Evolutionary conservation across 495 filamentous ascomycete species (phyloP).

Genomic region (Xylaria castorea): DNA sequence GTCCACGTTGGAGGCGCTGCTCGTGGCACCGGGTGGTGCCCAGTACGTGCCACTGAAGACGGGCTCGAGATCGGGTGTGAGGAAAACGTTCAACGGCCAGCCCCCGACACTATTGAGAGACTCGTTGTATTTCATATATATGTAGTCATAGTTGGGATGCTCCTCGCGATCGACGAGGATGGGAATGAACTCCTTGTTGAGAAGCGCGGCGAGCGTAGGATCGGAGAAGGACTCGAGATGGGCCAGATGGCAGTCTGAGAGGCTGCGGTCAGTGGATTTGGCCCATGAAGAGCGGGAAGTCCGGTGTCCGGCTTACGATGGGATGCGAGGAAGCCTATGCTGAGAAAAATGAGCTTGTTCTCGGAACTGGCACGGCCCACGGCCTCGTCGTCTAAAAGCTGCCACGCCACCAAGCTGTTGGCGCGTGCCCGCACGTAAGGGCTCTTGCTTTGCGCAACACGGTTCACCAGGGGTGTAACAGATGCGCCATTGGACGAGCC

Average conservation of each 20-base stretch:
- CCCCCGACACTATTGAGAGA: conserved; percentile 91
- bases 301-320: conserved; percentile 69
- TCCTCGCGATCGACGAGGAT: conserved; percentile 95
- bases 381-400: conserved; percentile 81
- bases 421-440: conserved; percentile 85
- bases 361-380: conserved; percentile 76
- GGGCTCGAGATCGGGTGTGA: conserved; percentile 90
- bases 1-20: conserved; percentile 43
- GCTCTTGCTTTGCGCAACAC: conserved; percentile 74
- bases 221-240: conserved; percentile 93
- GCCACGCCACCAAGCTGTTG: conserved; percentile 91
- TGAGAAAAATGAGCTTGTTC: conserved; percentile 90
- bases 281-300: not conserved
- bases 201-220: conserved; percentile 74
- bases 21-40: conserved; percentile 76
- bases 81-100: conserved; percentile 96
- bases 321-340: conserved; percentile 94
- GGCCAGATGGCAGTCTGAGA: conserved; percentile 87
- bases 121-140: conserved; percentile 98
- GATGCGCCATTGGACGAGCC: conserved; percentile 15
- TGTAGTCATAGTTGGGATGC: conserved; percentile 91
- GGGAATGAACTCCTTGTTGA: conserved; percentile 89
- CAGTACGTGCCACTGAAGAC: conserved; percentile 98
- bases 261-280: conserved; percentile 18
- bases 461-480: conserved; percentile 64